These are phyloP conservation scores for Grigorovia yakushimaensis DNA, from an alignment of 805 yeast species.

Conservation along the genomic window DNA sequence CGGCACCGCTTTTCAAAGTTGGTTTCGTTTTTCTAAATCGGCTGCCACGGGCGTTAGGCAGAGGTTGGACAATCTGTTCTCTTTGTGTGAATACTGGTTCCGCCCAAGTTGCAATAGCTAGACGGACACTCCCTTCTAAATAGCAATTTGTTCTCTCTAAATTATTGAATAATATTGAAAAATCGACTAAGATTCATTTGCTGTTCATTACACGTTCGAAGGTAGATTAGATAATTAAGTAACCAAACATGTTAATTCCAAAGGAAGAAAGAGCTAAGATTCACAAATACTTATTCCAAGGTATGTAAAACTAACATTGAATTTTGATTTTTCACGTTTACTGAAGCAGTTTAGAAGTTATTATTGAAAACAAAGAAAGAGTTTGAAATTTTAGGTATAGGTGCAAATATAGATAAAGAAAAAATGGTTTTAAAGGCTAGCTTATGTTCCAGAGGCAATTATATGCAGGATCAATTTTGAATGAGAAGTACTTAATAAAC, in stretches of 20 bases:
- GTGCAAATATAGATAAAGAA: no score
- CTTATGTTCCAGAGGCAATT: no score
- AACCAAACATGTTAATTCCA: conserved; percentile 89
- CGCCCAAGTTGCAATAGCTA: neutral
- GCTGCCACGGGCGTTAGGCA: no score
- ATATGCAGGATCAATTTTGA: no score
- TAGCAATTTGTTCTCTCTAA: neutral
- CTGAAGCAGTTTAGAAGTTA: neutral
- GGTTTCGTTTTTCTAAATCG: no score
- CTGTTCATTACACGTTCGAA: neutral
- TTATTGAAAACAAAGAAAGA: no score
- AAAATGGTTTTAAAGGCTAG: no score
- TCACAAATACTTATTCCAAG: conserved; percentile 98
- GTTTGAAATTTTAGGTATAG: no score
- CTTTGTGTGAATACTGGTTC: no score
- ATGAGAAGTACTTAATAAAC: no score
- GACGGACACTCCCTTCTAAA: neutral
- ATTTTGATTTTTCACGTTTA: neutral
- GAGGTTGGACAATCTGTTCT: no score
- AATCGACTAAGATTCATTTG: neutral
- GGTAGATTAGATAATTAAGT: conserved; percentile 9
- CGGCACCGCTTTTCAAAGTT: no score
- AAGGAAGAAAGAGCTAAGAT: conserved; percentile 99
- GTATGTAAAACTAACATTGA: conserved; percentile 51
- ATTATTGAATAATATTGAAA: neutral